A percentile compares a stretch with the other conserved stretches of the same genome.
Evolutionary conservation across 176 grass and related monocot species (phyloP).

Genomic region (Pharus latifolius): DNA sequence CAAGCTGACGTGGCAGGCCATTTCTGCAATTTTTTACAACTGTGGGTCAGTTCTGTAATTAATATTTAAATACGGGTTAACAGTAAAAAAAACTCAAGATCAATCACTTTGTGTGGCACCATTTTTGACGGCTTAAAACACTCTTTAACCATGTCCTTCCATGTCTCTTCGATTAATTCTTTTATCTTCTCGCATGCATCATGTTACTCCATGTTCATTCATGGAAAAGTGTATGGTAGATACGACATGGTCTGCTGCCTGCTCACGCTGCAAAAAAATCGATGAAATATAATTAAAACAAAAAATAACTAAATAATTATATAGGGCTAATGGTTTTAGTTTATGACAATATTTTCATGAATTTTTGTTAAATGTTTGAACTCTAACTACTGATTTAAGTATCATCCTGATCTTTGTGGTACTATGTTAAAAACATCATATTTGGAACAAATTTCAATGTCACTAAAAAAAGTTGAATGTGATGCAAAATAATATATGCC

Average conservation of each 20-base stretch:
- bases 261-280: slow-evolving; percentile 2
- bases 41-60: background rate
- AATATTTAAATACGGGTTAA: too few relatives aligned
- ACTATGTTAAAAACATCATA: background rate
- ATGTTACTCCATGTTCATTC: slow-evolving; percentile 14
- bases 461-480: too few relatives aligned
- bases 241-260: slow-evolving; percentile 1
- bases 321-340: too few relatives aligned
- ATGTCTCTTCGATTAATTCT: slow-evolving; percentile 15
- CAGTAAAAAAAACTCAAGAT: too few relatives aligned
- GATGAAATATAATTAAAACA: background rate
- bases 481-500: too few relatives aligned
- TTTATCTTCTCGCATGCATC: slow-evolving; percentile 21
- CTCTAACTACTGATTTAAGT: background rate
- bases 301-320: too few relatives aligned
- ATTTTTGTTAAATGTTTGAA: too few relatives aligned
- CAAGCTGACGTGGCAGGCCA: too few relatives aligned
- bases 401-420: background rate
- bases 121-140: background rate
- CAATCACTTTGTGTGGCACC: background rate
- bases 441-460: background rate
- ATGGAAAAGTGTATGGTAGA: slow-evolving; percentile 38
- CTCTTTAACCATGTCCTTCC: slow-evolving; percentile 31
- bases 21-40: too few relatives aligned
- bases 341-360: too few relatives aligned